Evolutionary conservation across 352 stramenopile genomes (phyloP).

Genomic region (Phytophthora crassamura): DNA sequence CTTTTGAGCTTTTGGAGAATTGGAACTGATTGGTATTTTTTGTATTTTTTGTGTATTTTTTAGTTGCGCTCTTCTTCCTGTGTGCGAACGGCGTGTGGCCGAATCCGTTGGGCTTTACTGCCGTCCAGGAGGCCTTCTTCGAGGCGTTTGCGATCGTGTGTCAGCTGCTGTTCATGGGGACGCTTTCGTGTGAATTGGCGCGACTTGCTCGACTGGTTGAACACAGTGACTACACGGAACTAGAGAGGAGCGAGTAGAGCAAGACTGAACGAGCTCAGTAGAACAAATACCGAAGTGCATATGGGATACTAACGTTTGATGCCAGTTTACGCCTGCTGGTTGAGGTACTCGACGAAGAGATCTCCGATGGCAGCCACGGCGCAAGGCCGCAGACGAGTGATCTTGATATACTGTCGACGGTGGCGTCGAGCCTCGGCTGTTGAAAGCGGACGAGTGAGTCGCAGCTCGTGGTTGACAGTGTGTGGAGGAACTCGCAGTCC

Average conservation of each 20-base stretch:
- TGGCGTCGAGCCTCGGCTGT: conserved; percentile 71
- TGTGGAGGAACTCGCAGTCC: conserved; percentile 46
- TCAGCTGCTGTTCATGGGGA: conserved; percentile 90
- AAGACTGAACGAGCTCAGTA: conserved; percentile 14
- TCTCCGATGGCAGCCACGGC: conserved; percentile 60
- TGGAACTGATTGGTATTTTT: conserved; percentile 7
- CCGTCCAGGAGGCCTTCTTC: conserved; percentile 83
- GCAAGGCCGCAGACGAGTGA: conserved; percentile 69
- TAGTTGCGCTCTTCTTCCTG: conserved; percentile 80
- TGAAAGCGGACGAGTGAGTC: conserved; percentile 57
- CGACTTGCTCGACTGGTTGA: conserved; percentile 68
- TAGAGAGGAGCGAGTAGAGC: conserved; percentile 65
- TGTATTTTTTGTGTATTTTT: conserved; percentile 6
- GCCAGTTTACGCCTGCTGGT: conserved; percentile 60
- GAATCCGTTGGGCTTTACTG: conserved; percentile 83
- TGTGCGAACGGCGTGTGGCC: conserved; percentile 84
- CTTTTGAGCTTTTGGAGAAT: background rate
- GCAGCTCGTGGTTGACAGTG: conserved; percentile 43
- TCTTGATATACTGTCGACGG: conserved; percentile 85
- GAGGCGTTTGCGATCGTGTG: conserved; percentile 87
- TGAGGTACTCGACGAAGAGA: conserved; percentile 80
- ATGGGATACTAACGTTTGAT: background rate
- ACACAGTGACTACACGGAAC: conserved; percentile 61
- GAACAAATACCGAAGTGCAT: background rate
- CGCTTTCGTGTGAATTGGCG: conserved; percentile 75